Conservation (phyloP, 352 stramenopile genomes). For the Pythium dissimile region DNA sequence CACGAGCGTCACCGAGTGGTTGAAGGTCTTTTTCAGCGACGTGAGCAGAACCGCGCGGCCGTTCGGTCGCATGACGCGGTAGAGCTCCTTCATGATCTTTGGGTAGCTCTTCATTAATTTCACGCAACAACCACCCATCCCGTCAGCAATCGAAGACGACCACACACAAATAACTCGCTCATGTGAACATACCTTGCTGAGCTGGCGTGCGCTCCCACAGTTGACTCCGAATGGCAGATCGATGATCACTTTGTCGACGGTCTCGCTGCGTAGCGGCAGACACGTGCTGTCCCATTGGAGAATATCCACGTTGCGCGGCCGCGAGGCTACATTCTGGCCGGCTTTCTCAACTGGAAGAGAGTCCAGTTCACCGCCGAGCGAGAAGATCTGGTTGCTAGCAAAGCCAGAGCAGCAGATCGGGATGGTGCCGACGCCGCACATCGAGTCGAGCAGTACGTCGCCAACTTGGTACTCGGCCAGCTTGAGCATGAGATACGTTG, state of each 20-base stretch:
- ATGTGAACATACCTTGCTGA: slow-evolving; percentile 61
- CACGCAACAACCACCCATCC: not conserved
- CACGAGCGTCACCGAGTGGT: slow-evolving; percentile 42
- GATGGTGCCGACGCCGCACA: slow-evolving; percentile 81
- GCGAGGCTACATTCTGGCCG: slow-evolving; percentile 37
- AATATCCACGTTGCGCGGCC: slow-evolving; percentile 42
- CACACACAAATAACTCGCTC: no score
- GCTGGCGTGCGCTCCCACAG: slow-evolving; percentile 63
- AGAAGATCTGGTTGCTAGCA: slow-evolving; percentile 48
- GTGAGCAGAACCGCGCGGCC: slow-evolving; percentile 65
- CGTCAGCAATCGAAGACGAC: no score
- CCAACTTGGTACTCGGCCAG: slow-evolving; percentile 49
- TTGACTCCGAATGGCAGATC: slow-evolving; percentile 79
- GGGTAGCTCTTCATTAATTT: slow-evolving; percentile 51
- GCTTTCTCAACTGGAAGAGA: slow-evolving; percentile 48
- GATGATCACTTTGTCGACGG: slow-evolving; percentile 64
- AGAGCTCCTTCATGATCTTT: slow-evolving; percentile 68
- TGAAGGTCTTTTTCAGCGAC: slow-evolving; percentile 80
- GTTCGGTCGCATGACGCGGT: slow-evolving; percentile 50
- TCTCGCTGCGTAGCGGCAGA: slow-evolving; percentile 49
- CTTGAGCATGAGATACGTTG: slow-evolving; percentile 71
- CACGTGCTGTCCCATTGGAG: slow-evolving; percentile 60
- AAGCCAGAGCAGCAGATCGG: slow-evolving; percentile 57
- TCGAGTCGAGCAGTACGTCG: slow-evolving; percentile 76
- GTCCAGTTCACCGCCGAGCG: slow-evolving; percentile 66